Evolutionary conservation across 805 yeast genomes (phyloP), one percentile per base, ranked within the genome.

Genomic region (Saccharomycopsis sp.): DNA sequence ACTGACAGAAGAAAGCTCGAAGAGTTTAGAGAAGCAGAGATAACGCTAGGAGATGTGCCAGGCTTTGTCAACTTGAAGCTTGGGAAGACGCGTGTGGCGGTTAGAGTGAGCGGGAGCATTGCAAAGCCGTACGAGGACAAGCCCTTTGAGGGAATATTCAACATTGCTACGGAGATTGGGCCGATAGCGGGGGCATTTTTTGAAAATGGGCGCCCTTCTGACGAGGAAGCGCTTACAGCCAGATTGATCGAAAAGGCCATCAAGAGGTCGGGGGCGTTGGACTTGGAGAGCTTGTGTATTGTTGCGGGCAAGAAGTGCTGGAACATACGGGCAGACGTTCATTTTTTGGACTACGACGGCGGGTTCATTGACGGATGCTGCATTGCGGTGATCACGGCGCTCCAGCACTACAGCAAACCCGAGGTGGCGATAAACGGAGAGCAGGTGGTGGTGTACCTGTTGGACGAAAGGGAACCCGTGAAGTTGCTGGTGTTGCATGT

Each of bases 291-390:
- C 36, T 62, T 92, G 34, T 89, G 97, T 62, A 85, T 92, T 34
- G 73, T 83, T 17, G 94, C 96, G 0, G 97, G 96, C 2, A 71
- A 77, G 40, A 80, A 85, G 50, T 87, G 94, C 55, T 92, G 98
- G 98, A 70, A 77, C 42, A 67, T 92, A 9, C 71, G 94, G 43
- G 96, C 94, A 0, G 96, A 88, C 55, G 75, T 92, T 13, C 94
- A 87, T 54, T 83, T 84, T 52, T 61, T 92, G 43, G 81, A 87
- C 56, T 86, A 76, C 54, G 98, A 92, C 60, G 98, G 98, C 31
- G 94, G 94, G 15, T 71, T 92, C 36, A 78, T 88, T 30, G 98
- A 92, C 59, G 82, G 86, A 5, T 80, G 89, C 31, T 84, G 95
- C 61, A 69, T 87, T 42, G 97, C 92, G 0, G 96, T 86, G 5